Evolutionary conservation across 2,329 filamentous ascomycete genomes (phyloP), one percentile per base, ranked within the genome.

Genomic region (Calcarisporium arbuscula): DNA sequence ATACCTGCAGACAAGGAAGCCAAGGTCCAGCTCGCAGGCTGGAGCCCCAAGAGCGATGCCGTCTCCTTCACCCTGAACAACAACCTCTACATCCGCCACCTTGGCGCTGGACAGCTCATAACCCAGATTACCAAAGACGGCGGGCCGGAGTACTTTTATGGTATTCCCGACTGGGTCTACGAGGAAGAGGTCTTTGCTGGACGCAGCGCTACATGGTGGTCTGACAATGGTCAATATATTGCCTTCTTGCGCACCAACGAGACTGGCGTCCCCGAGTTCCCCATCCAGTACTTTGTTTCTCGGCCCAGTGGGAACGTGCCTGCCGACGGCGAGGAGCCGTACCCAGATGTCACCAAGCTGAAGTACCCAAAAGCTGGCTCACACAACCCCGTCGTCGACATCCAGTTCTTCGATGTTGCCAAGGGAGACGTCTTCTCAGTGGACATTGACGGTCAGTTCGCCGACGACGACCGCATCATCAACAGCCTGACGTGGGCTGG

Each of bases 321-420:
- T 5, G 58, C 67, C 8, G 38, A 49, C 19, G 88, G 86, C 15
- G 76, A 94, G 46, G 88, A 95, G 56, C 80, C 77, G 34, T 98
- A 98, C 53, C 92, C 92, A 0, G 89, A 96, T 52, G 80, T 90
- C 22, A 77, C 82, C 43, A 68, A 88, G 48, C 94, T 98, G 74
- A 98, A 98, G 60, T 98, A 98, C 51, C 94, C 92, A 30, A 96
- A 96, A 60, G 84, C 92, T 15, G 94, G 92, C 4, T 82, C 89
- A 3, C 88, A 90, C 30, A 98, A 98, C 57, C 92, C 92, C 1
- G 77, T 85, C 11, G 90, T 98, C 5, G 80, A 87, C 41, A 64
- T 98, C 20, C 74, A 85, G 35, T 94, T 96, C 60, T 96, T 90
- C 58, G 89, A 96, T 46, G 68, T 95, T 15, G 70, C 69, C 8